phyloP scores from a whole-genome alignment of 1,284 basidiomycete genomes.

The Leccinum pallidistipes region DNA sequence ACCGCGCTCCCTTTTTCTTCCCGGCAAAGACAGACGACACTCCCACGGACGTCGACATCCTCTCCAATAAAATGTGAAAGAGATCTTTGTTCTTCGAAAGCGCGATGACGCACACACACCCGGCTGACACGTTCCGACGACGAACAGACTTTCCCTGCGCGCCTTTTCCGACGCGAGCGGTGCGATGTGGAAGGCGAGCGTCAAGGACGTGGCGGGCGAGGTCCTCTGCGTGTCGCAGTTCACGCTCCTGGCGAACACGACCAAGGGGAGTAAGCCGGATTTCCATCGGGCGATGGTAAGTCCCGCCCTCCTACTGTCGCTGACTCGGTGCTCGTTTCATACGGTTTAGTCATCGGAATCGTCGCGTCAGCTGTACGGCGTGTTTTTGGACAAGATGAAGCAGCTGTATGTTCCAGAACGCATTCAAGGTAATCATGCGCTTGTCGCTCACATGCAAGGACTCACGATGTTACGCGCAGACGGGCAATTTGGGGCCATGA shows the following conservation, averaged over 20 bases:
- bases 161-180: conserved; percentile 66
- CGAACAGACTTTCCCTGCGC: conserved; percentile 61
- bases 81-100: conserved; percentile 8
- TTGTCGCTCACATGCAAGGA: background rate
- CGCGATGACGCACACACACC: background rate
- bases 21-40: conserved; percentile 67
- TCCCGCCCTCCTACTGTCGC: background rate
- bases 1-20: background rate
- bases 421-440: conserved; percentile 63
- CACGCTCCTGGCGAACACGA: conserved; percentile 84
- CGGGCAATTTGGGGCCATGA: conserved; percentile 93
- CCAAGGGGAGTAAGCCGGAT: conserved; percentile 86
- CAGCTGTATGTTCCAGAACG: conserved; percentile 67
- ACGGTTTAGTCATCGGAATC: conserved; percentile 55
- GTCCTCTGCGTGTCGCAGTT: conserved; percentile 92
- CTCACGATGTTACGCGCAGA: conserved; percentile 45
- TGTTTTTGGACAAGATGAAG: conserved; percentile 69
- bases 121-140: conserved; percentile 8
- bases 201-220: conserved; percentile 84
- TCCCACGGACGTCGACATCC: conserved; percentile 60
- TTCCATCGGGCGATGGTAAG: conserved; percentile 88
- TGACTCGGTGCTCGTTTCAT: background rate
- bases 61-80: conserved; percentile 77
- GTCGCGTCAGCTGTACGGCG: conserved; percentile 70
- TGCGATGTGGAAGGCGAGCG: conserved; percentile 78